Conservation (phyloP, 257 asterid genomes). For the Paulownia fortunei region DNA sequence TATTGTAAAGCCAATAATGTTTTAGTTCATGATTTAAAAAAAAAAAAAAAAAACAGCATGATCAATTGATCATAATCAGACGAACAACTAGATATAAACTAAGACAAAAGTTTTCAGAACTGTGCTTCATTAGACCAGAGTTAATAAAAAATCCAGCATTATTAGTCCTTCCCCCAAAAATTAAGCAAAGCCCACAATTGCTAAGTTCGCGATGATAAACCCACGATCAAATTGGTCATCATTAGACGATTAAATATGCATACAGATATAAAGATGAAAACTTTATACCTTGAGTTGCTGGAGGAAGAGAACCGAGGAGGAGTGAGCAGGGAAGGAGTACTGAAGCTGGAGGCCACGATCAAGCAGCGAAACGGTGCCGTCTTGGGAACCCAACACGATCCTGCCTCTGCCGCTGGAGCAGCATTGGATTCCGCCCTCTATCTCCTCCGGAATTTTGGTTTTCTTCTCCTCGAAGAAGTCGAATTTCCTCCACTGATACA, state of each 20-base stretch:
- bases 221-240: background rate
- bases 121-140: background rate
- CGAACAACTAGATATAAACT: background rate
- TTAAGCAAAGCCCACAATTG: background rate
- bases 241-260: background rate
- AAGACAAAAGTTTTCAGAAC: background rate
- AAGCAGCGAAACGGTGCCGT: slow-evolving; percentile 76
- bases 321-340: slow-evolving; percentile 81
- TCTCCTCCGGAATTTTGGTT: slow-evolving; percentile 60
- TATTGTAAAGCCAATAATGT: background rate
- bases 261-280: background rate
- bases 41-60: background rate
- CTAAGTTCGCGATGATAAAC: background rate
- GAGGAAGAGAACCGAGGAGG: slow-evolving; percentile 81
- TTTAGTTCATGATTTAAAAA: background rate
- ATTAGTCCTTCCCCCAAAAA: background rate
- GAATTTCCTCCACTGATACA: slow-evolving; percentile 99
- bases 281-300: slow-evolving; percentile 86
- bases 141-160: background rate
- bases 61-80: slow-evolving; percentile 6
- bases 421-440: slow-evolving; percentile 66
- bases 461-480: slow-evolving; percentile 94
- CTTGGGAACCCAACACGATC: slow-evolving; percentile 69
- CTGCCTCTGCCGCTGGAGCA: slow-evolving; percentile 92
- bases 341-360: slow-evolving; percentile 86